Evolutionary conservation across 2,329 filamentous ascomycete genomes (phyloP), one percentile per base, ranked within the genome.

Genomic region (Gliomastix tumulicola): DNA sequence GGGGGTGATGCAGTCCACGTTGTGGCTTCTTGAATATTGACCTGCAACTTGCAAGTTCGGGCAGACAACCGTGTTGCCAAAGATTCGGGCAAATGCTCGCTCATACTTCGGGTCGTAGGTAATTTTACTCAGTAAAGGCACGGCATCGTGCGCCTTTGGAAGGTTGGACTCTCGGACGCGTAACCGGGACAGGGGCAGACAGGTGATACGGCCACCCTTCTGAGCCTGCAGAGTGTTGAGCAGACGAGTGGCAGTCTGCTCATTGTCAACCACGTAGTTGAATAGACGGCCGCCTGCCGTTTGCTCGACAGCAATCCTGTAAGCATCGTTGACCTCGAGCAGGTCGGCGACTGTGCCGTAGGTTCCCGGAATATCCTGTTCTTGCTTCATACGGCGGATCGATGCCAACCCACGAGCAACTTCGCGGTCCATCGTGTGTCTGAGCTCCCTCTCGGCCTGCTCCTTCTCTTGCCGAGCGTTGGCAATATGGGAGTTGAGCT

Each of bases 291-390:
- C 82, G 15, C 92, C 92, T 3, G 90, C 92, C 35, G 89, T 92
- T 49, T 94, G 88, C 61, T 98, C 92, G 9, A 94, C 84, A 3
- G 92, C 88, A 10, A 89, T 79, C 42, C 88, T 80, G 61, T 95
- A 97, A 36, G 79, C 76, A 36, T 95, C 88, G 40, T 72, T 78
- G 34, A 95, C 88, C 37, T 88, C 79, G 49, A 97, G 79, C n/a
- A 98, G 74, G 56, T 98, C 94, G 5, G 90, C 89, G 25, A 98
- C 63, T 0, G 89, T 94, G 34, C 94, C 92, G 55, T 95, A 94
- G 3, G 92, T 88, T 19, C 92, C 92, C 2, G 84, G 76, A 6
- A 97, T 77, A 41, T 88, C 78, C 44, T 83, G 70, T 47, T 94
- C 81, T 33, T 79, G 75, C 60, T 88, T 90, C 49, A 97, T 74